phyloP scores from a whole-genome alignment of 2,329 filamentous ascomycete genomes.

The Ophiostoma novo-ulmi region DNA sequence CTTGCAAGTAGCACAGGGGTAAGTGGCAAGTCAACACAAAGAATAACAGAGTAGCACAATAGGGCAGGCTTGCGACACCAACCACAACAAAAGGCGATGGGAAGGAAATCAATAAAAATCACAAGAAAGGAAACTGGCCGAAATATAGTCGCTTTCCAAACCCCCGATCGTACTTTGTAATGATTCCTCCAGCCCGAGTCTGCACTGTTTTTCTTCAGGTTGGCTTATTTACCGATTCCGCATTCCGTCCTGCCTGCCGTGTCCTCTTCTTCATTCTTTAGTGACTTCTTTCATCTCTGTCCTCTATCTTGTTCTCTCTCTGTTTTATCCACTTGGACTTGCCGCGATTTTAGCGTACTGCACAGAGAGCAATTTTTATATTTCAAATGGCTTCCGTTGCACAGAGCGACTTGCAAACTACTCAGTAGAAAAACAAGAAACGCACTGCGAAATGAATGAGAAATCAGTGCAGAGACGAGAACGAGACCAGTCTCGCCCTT shows the following conservation, averaged over 20 bases:
- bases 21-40: background rate
- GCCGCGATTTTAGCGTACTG: background rate
- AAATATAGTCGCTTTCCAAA: background rate
- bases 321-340: background rate
- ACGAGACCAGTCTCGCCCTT: background rate
- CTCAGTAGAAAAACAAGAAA: background rate
- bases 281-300: background rate
- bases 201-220: background rate
- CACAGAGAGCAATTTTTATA: background rate
- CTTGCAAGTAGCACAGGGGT: background rate
- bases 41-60: background rate
- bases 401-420: background rate
- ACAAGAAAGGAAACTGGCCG: constrained; percentile 4
- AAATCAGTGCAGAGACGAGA: background rate
- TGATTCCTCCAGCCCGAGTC: background rate
- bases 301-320: background rate
- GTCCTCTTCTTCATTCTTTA: background rate
- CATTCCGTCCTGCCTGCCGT: background rate
- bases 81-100: background rate
- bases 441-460: background rate
- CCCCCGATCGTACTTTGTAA: background rate
- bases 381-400: background rate
- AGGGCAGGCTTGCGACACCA: background rate
- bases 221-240: too few relatives aligned
- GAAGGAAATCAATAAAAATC: background rate